phyloP scores from a whole-genome alignment of 805 yeast genomes.

The Grigorovia humatica region DNA sequence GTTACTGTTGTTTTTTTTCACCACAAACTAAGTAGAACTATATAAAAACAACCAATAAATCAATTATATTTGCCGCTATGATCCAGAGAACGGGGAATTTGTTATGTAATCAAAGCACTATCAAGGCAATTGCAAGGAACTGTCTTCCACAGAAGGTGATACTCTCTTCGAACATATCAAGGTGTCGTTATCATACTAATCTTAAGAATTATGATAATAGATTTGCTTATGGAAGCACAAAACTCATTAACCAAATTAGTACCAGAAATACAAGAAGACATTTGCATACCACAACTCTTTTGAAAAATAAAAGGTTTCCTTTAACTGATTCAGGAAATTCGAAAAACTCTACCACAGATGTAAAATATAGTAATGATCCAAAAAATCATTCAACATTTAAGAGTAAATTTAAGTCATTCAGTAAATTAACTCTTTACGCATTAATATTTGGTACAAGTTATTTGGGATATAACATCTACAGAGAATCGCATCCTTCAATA shows the following conservation, averaged over 20 bases:
- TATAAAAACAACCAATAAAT: neutral
- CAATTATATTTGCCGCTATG: neutral
- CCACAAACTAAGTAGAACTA: neutral
- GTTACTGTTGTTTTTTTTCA: no score
- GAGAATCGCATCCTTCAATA: conserved; percentile 49
- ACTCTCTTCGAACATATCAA: no score
- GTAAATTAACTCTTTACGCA: conserved; percentile 4
- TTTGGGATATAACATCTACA: conserved; percentile 50
- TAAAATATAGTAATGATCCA: neutral
- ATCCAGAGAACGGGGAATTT: neutral
- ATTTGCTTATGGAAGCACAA: no score
- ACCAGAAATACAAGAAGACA: neutral
- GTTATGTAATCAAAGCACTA: neutral
- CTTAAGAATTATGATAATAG: no score
- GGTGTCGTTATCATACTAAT: no score
- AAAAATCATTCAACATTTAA: neutral
- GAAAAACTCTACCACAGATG: neutral
- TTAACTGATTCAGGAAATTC: neutral
- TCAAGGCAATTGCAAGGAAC: no score
- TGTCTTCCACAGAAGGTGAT: no score
- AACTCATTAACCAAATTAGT: no score
- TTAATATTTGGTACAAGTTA: conserved; percentile 42
- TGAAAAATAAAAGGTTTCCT: neutral
- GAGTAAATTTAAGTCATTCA: neutral
- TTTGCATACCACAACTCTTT: neutral